A percentile compares a stretch with the other conserved stretches of the same genome.
Conservation (phyloP, 2,329 filamentous ascomycete species). For the Colletotrichum liaoningense region DNA sequence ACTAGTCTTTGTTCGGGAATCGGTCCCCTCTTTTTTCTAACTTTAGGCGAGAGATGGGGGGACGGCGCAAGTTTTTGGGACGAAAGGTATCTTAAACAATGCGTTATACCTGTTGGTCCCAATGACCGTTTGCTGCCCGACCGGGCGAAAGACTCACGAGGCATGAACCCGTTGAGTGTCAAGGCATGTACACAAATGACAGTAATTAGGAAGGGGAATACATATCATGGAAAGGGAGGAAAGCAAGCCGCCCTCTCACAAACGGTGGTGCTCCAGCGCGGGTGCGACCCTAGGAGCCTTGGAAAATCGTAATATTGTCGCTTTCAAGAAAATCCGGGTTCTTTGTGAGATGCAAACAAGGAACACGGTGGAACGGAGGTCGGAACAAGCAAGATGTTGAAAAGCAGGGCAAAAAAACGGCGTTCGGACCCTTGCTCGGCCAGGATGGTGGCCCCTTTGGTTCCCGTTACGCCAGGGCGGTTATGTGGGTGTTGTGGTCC, state of each 20-base stretch:
- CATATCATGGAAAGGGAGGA: neutral
- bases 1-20: constrained; percentile 27
- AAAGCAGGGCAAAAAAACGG: constrained; percentile 30
- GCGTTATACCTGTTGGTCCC: constrained; percentile 27
- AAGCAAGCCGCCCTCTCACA: constrained; percentile 19
- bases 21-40: constrained; percentile 28
- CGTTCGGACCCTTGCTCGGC: constrained; percentile 5
- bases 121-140: constrained; percentile 23
- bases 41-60: constrained; percentile 15
- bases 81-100: constrained; percentile 11
- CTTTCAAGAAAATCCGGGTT: constrained; percentile 26
- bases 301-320: constrained; percentile 20
- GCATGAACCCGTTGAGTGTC: constrained; percentile 3
- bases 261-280: constrained; percentile 14
- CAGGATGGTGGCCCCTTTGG: constrained; percentile 2
- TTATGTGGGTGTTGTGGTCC: neutral
- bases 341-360: constrained; percentile 26
- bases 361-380: constrained; percentile 25
- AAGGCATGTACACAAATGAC: neutral
- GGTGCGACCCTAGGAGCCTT: constrained; percentile 25
- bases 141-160: neutral
- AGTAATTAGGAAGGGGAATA: neutral
- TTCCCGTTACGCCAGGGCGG: constrained; percentile 16
- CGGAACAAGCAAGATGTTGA: neutral
- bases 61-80: constrained; percentile 21